phyloP scores from a whole-genome alignment of 805 yeast genomes.

The Komagataella ulmi region DNA sequence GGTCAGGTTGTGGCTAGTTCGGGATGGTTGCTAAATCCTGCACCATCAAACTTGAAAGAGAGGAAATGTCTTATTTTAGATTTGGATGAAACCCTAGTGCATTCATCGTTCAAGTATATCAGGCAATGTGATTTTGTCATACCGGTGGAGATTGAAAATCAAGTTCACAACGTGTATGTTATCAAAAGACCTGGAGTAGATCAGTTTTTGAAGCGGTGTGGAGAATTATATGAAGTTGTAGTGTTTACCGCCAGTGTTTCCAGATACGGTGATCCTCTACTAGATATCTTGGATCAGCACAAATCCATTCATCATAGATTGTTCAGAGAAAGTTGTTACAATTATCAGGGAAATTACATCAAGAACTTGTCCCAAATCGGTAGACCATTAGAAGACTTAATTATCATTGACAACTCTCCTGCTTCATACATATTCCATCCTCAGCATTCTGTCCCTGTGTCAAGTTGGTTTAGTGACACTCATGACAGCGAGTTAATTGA shows the following conservation, averaged over 20 bases:
- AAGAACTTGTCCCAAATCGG: conserved; percentile 92
- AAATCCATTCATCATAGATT: conserved; percentile 77
- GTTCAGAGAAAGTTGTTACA: conserved; percentile 89
- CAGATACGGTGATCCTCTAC: conserved; percentile 89
- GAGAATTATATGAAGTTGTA: conserved; percentile 84
- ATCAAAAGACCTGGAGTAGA: conserved; percentile 98
- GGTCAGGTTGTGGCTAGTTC: conserved; percentile 59
- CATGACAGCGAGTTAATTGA: conserved; percentile 94
- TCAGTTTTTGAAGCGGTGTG: conserved; percentile 73
- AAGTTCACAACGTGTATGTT: conserved; percentile 87
- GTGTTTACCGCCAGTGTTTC: conserved; percentile 95
- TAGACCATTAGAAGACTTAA: conserved; percentile 72
- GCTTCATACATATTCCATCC: conserved; percentile 98
- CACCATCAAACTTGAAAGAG: conserved; percentile 31
- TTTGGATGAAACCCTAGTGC: conserved; percentile 92
- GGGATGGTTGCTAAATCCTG: conserved; percentile 52
- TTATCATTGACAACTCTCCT: conserved; percentile 93
- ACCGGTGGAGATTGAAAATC: conserved; percentile 93
- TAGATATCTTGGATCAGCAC: conserved; percentile 75
- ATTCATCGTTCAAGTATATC: conserved; percentile 83
- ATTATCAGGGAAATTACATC: conserved; percentile 88
- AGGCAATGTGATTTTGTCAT: conserved; percentile 92
- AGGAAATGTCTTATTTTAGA: conserved; percentile 86
- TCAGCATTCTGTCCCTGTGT: conserved; percentile 92
- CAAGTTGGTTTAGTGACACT: conserved; percentile 96